Conservation (phyloP, 345 rosid genomes). For the Nasturtium officinale region DNA sequence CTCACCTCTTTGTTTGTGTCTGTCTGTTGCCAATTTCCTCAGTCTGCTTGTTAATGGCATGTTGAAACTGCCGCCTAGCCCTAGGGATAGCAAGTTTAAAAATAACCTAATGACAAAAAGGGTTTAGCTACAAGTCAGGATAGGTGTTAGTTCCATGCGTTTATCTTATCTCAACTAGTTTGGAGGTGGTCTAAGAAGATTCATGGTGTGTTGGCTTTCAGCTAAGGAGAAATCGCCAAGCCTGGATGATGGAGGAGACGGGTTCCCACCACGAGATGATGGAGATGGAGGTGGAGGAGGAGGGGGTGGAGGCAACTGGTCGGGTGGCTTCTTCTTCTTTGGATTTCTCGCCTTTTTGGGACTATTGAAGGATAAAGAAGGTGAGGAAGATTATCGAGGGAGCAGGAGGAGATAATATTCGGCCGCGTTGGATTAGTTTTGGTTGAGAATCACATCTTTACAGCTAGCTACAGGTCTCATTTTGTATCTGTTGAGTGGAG, state of each 20-base stretch:
- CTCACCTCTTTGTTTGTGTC: background rate
- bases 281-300: slow-evolving; percentile 93
- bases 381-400: slow-evolving; percentile 58
- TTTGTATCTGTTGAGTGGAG: slow-evolving; percentile 31
- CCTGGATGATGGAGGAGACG: slow-evolving; percentile 78
- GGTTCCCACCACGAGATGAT: slow-evolving; percentile 75
- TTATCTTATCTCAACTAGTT: background rate
- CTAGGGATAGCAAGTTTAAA: background rate
- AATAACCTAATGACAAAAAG: background rate
- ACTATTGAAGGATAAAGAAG: slow-evolving; percentile 77
- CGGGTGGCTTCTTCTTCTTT: slow-evolving; percentile 88
- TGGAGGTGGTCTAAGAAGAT: background rate
- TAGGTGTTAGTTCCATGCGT: background rate
- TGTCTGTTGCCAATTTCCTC: background rate
- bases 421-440: slow-evolving; percentile 1
- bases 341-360: slow-evolving; percentile 88
- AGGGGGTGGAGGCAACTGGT: slow-evolving; percentile 88
- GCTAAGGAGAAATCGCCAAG: slow-evolving; percentile 75
- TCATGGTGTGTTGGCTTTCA: slow-evolving; percentile 43
- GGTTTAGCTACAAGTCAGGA: slow-evolving; percentile 9
- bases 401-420: slow-evolving; percentile 56
- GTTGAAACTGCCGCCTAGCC: background rate
- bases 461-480: slow-evolving; percentile 4
- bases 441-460: slow-evolving; percentile 24
- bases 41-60: background rate